Base-by-base conservation (phyloP, 148 eudicot genomes). In the Fagopyrum esculentum region DNA sequence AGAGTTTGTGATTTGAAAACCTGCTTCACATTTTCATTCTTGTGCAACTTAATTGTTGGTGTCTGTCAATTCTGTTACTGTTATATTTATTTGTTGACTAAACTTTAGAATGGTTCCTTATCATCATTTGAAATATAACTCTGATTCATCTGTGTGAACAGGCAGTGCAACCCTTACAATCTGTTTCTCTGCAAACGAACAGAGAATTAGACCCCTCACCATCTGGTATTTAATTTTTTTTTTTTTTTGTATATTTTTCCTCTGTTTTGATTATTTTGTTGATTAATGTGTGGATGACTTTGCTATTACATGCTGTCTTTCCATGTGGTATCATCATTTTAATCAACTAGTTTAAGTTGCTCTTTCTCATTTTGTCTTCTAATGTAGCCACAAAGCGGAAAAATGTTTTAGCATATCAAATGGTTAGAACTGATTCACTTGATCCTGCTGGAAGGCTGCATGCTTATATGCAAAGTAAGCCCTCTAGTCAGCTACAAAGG, bases 361-460 rank as follows among this genome's bases (percentile, higher is more conserved):
- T 71, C 26, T 17, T 71, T 71, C 40, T 71, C 55, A 19, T 71
- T 47, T 49, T 26, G 55, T 48, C 73, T 49, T 49, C 60, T 52
- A 10, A 61, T 79, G 45, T 79, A 82, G 90, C 82, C 47, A 72
- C 78, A 73, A 86, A 88, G 80, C 80, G 85, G 3, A 89, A 84
- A 70, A 95, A 84, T 78, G 88, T 89, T 64, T 92, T 93, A 22
- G 87, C 89, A 74, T 77, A 88, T 56, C 89, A 86, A 81, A 84
- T 90, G 88, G 97, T 95, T 68, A 87, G 99, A 75, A 95, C 96
- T 73, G 94, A 92, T 85, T 83, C 91, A 57, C 86, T 56, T 79
- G 91, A 89, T 84, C 98, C 98, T 78, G 93, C 99, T 63, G 99
- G 99, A 83, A 87, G 97, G 83, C 77, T 95, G 85, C 97, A 95